Evolutionary conservation across 2,329 filamentous ascomycete genomes (phyloP).

Genomic region (Lecanosticta acicola): DNA sequence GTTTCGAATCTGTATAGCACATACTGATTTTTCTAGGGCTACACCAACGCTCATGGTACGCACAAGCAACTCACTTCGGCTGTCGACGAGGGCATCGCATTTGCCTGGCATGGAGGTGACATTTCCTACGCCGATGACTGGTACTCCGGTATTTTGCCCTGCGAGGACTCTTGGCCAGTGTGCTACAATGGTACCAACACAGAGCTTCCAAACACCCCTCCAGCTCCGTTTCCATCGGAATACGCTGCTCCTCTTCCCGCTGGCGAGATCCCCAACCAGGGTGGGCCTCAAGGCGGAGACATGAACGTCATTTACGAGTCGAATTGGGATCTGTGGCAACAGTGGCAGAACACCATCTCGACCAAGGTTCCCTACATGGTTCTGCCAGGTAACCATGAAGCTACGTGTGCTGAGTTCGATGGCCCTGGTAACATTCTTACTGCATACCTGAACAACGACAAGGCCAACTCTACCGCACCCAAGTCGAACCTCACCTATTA

Average conservation of each 20-base stretch:
- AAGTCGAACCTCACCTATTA: constrained; percentile 44
- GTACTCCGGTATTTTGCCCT: constrained; percentile 48
- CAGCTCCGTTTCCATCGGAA: constrained; percentile 33
- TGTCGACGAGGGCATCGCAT: constrained; percentile 42
- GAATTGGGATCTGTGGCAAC: constrained; percentile 50
- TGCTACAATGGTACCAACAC: constrained; percentile 49
- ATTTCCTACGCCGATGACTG: constrained; percentile 49
- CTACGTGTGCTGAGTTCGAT: constrained; percentile 46
- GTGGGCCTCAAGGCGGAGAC: constrained; percentile 45
- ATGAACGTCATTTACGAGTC: constrained; percentile 47
- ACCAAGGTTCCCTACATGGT: constrained; percentile 47
- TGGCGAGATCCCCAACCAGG: constrained; percentile 44
- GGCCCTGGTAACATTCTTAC: constrained; percentile 42
- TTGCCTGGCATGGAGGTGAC: constrained; percentile 52
- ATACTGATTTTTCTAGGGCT: constrained; percentile 30
- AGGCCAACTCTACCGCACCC: constrained; percentile 39
- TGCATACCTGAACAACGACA: constrained; percentile 44
- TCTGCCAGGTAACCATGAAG: constrained; percentile 49
- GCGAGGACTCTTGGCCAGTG: constrained; percentile 43
- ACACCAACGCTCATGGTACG: constrained; percentile 49
- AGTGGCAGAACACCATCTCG: constrained; percentile 43
- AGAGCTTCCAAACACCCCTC: constrained; percentile 36
- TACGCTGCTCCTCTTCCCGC: constrained; percentile 44
- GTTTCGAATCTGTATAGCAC: not conserved
- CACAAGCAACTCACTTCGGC: constrained; percentile 40